Evolutionary conservation across 345 rosid genomes (phyloP).

Genomic region (Citrus glauca): DNA sequence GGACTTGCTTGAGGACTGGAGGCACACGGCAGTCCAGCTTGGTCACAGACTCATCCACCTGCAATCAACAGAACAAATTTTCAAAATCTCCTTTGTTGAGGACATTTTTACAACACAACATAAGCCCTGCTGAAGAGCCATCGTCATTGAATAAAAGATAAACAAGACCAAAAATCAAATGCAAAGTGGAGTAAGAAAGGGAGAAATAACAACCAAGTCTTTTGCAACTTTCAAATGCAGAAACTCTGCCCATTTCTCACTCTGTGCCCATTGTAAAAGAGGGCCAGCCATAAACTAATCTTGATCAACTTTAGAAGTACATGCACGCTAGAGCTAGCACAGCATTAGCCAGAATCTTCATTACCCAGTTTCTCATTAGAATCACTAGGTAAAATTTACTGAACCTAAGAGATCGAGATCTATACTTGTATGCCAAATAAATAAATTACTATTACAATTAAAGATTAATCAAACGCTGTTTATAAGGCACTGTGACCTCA

Average conservation of each 20-base stretch:
- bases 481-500: background rate
- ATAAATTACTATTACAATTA: too few relatives aligned
- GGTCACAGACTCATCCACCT: slow-evolving; percentile 75
- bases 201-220: background rate
- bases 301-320: background rate
- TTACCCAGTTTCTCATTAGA: background rate
- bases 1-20: slow-evolving; percentile 66
- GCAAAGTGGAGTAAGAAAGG: background rate
- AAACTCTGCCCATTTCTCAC: background rate
- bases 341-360: background rate
- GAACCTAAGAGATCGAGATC: background rate
- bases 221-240: background rate
- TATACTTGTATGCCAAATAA: background rate
- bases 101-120: background rate
- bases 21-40: slow-evolving; percentile 64
- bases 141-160: background rate
- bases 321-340: background rate
- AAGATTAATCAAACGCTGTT: background rate
- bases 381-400: background rate
- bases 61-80: background rate
- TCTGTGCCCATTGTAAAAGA: background rate
- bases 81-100: background rate
- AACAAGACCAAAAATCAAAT: background rate
- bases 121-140: background rate
- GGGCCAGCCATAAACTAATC: background rate